Evolutionary conservation across 2,329 filamentous ascomycete species (phyloP).

Genomic region (Aureobasidium sp.): DNA sequence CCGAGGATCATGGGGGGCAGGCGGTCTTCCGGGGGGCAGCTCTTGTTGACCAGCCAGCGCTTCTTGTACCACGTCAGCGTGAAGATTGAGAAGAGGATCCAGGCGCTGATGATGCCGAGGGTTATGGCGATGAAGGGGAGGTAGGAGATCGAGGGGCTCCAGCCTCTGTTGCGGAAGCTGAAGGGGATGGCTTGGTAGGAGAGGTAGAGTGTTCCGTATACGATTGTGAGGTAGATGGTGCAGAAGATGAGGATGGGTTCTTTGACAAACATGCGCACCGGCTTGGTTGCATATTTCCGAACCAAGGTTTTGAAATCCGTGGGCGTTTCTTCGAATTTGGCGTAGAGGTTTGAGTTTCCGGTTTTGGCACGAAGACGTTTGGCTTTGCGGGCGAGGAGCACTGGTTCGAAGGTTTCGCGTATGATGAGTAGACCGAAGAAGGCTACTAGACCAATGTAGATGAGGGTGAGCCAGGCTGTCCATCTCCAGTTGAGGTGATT

Average conservation of each 20-base stretch:
- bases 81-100: slow-evolving; percentile 24
- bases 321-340: slow-evolving; percentile 35
- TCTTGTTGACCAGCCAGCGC: not conserved
- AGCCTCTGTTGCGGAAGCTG: slow-evolving; percentile 35
- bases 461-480: slow-evolving; percentile 48
- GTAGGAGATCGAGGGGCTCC: slow-evolving; percentile 31
- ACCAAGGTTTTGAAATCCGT: slow-evolving; percentile 32
- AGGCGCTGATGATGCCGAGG: slow-evolving; percentile 31
- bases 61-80: slow-evolving; percentile 26
- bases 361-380: slow-evolving; percentile 39
- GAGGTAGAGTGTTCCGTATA: slow-evolving; percentile 32
- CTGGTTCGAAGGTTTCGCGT: slow-evolving; percentile 43
- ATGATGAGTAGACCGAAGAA: slow-evolving; percentile 39
- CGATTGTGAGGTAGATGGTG: slow-evolving; percentile 33
- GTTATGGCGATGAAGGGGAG: slow-evolving; percentile 37
- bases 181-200: slow-evolving; percentile 42
- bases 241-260: slow-evolving; percentile 42
- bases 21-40: slow-evolving; percentile 35
- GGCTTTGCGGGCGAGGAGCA: slow-evolving; percentile 42
- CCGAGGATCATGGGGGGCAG: slow-evolving; percentile 44
- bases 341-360: slow-evolving; percentile 38
- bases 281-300: slow-evolving; percentile 35
- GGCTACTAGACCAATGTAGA: slow-evolving; percentile 37
- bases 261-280: slow-evolving; percentile 34
- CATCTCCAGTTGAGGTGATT: slow-evolving; percentile 46